Evolutionary conservation across 805 yeast genomes (phyloP), one percentile per base, ranked within the genome.

Genomic region (Teunomyces stri): DNA sequence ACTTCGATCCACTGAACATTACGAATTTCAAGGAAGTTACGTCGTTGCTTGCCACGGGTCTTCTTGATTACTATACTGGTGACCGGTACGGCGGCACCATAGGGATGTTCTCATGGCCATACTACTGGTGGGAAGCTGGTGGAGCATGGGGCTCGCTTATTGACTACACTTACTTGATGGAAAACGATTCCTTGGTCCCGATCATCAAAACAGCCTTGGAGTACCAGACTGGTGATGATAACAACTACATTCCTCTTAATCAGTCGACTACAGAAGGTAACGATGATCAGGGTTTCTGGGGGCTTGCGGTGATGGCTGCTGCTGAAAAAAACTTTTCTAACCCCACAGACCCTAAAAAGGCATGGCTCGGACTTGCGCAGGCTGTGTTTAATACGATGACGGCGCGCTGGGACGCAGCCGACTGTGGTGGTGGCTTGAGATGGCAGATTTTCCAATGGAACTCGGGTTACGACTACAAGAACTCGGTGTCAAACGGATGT

Each of bases 81-180:
- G 58, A 64, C 51, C 63, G 75, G 30, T 64, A 74, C 37, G 97
- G 97, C 30, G 86, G 91, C 6, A 79, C 90, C 4, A 73, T 87
- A 22, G 99, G 98, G 37, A 83, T 87, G 90, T 91, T 94, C 65
- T 72, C 84, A 10, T 70, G 75, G 60, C 98, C 98, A 0, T 91
- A 92, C 75, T 92, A 92, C 75, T 92, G 98, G 99, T 91, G 97
- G 97, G 89, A 90, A 70, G 96, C 97, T 7, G 98, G 98, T 55
- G 96, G 91, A 51, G 96, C 92, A 1, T 89, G 90, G 88, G 96
- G 96, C 6, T 75, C 87, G 15, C 71, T 92, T 76, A 61, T 92
- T 38, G 97, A 90, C 64, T 85, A 87, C 66, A 77, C 89, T 70
- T 82, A 63, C 55, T 84, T 75, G 62, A 80, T 88, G 64, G 79